Conservation (phyloP, 106 monocot genomes). For the Allium fistulosum region DNA sequence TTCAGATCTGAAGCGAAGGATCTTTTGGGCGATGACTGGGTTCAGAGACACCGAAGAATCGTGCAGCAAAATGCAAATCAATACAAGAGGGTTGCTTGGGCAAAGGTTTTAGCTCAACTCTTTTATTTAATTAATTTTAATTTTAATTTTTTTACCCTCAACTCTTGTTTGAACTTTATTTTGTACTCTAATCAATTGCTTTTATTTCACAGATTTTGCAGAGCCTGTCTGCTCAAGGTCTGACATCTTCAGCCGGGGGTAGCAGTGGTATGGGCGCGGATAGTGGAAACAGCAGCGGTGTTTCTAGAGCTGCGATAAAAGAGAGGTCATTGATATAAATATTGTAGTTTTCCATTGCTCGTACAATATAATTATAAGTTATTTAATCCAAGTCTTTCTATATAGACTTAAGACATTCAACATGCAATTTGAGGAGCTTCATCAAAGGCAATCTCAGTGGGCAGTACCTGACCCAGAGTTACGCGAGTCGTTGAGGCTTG, state of each 20-base stretch:
- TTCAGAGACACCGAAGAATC: slow-evolving; percentile 46
- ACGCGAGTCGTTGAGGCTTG: slow-evolving; percentile 56
- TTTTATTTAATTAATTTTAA: neutral
- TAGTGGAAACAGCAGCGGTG: slow-evolving; percentile 39
- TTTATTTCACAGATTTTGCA: slow-evolving; percentile 33
- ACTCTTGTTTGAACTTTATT: neutral
- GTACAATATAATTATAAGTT: neutral
- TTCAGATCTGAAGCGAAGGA: slow-evolving; percentile 48
- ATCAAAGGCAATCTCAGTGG: slow-evolving; percentile 44
- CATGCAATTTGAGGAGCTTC: slow-evolving; percentile 46
- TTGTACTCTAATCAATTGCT: neutral
- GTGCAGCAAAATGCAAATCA: slow-evolving; percentile 55
- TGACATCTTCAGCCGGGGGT: slow-evolving; percentile 26
- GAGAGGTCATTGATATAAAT: slow-evolving; percentile 21
- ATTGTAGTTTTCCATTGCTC: neutral
- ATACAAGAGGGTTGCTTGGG: slow-evolving; percentile 48
- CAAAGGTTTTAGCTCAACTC: slow-evolving; percentile 23
- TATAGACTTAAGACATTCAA: slow-evolving; percentile 44
- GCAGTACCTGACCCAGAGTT: slow-evolving; percentile 52
- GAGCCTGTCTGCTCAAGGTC: slow-evolving; percentile 31
- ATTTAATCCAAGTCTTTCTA: neutral
- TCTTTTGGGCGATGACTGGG: slow-evolving; percentile 51
- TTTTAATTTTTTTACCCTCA: neutral
- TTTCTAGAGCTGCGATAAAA: slow-evolving; percentile 34
- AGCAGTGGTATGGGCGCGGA: slow-evolving; percentile 1